phyloP scores from a whole-genome alignment of 2,329 filamentous ascomycete species.

The Verticillium alfalfae region DNA sequence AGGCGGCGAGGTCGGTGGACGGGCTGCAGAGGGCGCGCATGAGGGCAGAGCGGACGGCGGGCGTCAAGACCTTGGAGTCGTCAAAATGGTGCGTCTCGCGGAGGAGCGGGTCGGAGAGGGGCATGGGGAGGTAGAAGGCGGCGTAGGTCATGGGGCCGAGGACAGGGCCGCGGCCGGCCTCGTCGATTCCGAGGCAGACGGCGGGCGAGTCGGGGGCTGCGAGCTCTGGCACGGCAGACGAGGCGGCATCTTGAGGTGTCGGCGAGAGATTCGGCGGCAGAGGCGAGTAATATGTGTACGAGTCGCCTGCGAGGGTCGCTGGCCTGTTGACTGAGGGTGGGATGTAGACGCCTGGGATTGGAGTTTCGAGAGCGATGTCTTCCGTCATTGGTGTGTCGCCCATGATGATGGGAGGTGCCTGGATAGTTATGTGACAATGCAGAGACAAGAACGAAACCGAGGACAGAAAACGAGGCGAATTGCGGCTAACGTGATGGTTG shows the following conservation, averaged over 20 bases:
- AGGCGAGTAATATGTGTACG: slow-evolving; percentile 67
- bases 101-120: slow-evolving; percentile 66
- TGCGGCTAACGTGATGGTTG: not conserved
- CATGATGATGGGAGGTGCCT: slow-evolving; percentile 18
- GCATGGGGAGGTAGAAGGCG: slow-evolving; percentile 69
- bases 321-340: slow-evolving; percentile 62
- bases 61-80: slow-evolving; percentile 88
- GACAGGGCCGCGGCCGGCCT: slow-evolving; percentile 91
- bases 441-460: not conserved
- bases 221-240: not conserved
- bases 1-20: slow-evolving; percentile 36
- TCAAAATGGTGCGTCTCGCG: slow-evolving; percentile 80
- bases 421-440: not conserved
- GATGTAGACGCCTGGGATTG: slow-evolving; percentile 42
- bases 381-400: slow-evolving; percentile 33
- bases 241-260: slow-evolving; percentile 17
- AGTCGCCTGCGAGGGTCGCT: slow-evolving; percentile 56
- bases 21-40: slow-evolving; percentile 65
- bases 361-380: slow-evolving; percentile 24
- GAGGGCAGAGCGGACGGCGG: slow-evolving; percentile 69
- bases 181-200: slow-evolving; percentile 82
- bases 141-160: slow-evolving; percentile 74
- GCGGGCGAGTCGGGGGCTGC: slow-evolving; percentile 21
- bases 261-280: slow-evolving; percentile 57
- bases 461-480: not conserved